A percentile compares a stretch with the other conserved stretches of the same genome.
Evolutionary conservation across 78 protist genomes (phyloP).

Genomic region (Goniomonas avonlea): DNA sequence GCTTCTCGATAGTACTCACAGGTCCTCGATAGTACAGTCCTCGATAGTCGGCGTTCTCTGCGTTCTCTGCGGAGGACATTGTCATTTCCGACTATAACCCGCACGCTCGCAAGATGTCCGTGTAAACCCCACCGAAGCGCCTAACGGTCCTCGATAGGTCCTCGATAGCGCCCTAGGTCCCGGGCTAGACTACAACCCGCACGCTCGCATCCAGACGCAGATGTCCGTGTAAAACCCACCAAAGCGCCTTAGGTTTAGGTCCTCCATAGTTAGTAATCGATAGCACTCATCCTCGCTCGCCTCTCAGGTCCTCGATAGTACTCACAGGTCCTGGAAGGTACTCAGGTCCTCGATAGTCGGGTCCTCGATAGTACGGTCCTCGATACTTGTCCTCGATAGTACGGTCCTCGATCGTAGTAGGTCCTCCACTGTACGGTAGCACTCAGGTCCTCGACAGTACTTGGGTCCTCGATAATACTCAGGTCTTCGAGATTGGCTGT

Average conservation of each 20-base stretch:
- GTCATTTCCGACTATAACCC: constrained; percentile 52
- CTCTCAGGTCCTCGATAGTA: not conserved
- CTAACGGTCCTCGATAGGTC: not conserved
- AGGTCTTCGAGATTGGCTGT: too few relatives aligned
- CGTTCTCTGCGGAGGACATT: constrained; percentile 39
- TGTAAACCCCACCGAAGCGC: constrained; percentile 25
- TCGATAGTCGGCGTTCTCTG: not conserved
- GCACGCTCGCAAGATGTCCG: constrained; percentile 67
- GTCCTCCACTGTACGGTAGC: too few relatives aligned
- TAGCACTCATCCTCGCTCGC: too few relatives aligned
- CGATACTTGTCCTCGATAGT: too few relatives aligned
- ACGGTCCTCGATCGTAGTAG: too few relatives aligned
- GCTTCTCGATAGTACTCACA: not conserved
- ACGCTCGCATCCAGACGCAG: not conserved
- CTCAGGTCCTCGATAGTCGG: not conserved
- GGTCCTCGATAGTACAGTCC: not conserved
- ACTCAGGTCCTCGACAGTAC: too few relatives aligned
- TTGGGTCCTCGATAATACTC: too few relatives aligned
- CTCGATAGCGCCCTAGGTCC: not conserved
- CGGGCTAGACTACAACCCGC: not conserved
- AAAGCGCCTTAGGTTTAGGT: too few relatives aligned
- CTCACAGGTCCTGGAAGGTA: not conserved
- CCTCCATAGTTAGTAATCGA: too few relatives aligned
- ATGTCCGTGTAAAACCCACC: too few relatives aligned
- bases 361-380: too few relatives aligned